Percentiles rank a stretch among this genome's conserved stretches.
Evolutionary conservation across 306 rosid species (phyloP).

Genomic region (Chamaecrista fasciculata): DNA sequence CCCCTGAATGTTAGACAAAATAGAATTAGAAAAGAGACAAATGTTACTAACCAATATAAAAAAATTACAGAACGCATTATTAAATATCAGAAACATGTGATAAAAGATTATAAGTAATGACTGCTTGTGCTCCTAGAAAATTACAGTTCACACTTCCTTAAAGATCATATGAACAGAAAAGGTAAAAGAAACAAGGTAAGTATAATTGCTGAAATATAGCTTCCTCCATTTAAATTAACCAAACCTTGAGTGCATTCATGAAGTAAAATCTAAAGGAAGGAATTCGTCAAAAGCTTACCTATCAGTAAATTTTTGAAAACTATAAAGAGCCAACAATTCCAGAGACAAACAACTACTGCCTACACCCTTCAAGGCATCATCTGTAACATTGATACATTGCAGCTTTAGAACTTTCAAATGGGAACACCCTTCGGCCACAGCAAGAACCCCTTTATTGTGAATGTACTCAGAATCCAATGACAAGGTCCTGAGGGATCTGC

Average conservation of each 20-base stretch:
- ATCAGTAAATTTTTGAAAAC: slow-evolving; percentile 85
- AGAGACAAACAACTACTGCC: slow-evolving; percentile 61
- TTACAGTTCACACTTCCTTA: background rate
- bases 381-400: slow-evolving; percentile 80
- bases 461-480: slow-evolving; percentile 85
- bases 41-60: background rate
- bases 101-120: background rate
- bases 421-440: slow-evolving; percentile 77
- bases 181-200: background rate
- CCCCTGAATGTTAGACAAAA: slow-evolving; percentile 56
- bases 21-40: background rate
- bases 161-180: slow-evolving; percentile 16
- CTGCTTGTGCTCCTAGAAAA: background rate
- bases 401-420: slow-evolving; percentile 77
- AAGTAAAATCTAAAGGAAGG: slow-evolving; percentile 12
- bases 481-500: slow-evolving; percentile 64
- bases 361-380: slow-evolving; percentile 82
- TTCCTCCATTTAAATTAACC: slow-evolving; percentile 15
- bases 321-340: slow-evolving; percentile 74
- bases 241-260: slow-evolving; percentile 11
- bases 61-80: background rate
- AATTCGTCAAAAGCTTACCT: slow-evolving; percentile 49
- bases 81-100: background rate
- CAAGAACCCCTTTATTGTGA: slow-evolving; percentile 75
- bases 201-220: background rate